phyloP scores from a whole-genome alignment of 1,284 basidiomycete species.

The Agroathelia rolfsii region DNA sequence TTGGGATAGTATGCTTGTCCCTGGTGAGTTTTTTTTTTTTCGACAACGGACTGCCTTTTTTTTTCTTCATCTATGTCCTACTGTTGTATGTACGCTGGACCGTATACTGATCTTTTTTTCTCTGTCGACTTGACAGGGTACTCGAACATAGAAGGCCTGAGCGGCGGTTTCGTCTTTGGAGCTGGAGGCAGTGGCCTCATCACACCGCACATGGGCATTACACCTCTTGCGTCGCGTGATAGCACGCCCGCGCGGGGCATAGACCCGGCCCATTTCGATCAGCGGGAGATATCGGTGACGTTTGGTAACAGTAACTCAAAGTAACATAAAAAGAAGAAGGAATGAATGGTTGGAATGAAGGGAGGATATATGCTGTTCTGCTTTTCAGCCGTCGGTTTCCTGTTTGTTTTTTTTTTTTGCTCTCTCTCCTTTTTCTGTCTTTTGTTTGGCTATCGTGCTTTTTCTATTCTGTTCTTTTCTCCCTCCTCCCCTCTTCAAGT shows the following conservation, averaged over 20 bases:
- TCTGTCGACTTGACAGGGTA: conserved; percentile 42
- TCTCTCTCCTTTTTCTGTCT: too few species aligned
- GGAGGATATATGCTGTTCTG: too few species aligned
- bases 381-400: too few species aligned
- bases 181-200: conserved; percentile 69
- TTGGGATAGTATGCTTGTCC: conserved; percentile 78
- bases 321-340: too few species aligned
- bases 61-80: conserved; percentile 2
- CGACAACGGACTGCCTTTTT: conserved; percentile 6
- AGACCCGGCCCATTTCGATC: too few species aligned
- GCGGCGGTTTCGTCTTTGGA: conserved; percentile 75
- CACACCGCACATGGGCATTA: conserved; percentile 38
- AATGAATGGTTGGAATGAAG: too few species aligned
- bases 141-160: conserved; percentile 67
- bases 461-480: too few species aligned
- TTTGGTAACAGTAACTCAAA: too few species aligned
- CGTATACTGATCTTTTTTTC: conserved; percentile 5
- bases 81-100: conserved; percentile 8
- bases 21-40: conserved; percentile 40
- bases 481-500: too few species aligned
- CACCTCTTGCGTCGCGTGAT: conserved; percentile 30
- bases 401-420: too few species aligned
- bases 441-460: too few species aligned
- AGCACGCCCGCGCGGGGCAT: conserved; percentile 30
- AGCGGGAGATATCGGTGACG: too few species aligned